Conservation (phyloP, 2,329 filamentous ascomycete species). For the Stagonosporopsis cucurbitacearum region DNA sequence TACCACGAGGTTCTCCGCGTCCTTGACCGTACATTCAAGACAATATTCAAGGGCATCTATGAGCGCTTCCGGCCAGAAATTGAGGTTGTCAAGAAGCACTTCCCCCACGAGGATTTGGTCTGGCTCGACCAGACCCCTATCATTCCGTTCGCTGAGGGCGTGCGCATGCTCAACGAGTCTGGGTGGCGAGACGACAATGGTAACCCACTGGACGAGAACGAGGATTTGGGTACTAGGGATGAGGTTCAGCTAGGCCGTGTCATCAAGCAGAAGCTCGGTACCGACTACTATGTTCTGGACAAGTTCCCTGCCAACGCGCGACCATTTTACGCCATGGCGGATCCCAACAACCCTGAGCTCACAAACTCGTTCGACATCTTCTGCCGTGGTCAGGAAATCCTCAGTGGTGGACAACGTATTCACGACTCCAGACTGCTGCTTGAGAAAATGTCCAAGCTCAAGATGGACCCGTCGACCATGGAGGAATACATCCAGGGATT, state of each 20-base stretch:
- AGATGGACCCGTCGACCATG: constrained; percentile 82
- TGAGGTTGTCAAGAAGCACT: constrained; percentile 79
- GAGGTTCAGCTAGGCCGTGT: constrained; percentile 86
- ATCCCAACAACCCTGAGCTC: constrained; percentile 71
- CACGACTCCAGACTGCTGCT: constrained; percentile 78
- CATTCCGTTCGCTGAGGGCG: constrained; percentile 78
- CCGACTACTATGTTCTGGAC: constrained; percentile 93
- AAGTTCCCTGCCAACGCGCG: constrained; percentile 86
- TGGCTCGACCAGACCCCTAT: constrained; percentile 87
- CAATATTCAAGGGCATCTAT: constrained; percentile 76
- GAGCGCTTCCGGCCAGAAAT: constrained; percentile 73
- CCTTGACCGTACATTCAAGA: constrained; percentile 81
- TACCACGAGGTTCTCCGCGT: constrained; percentile 86
- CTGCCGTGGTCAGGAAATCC: constrained; percentile 88
- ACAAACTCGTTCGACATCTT: constrained; percentile 98
- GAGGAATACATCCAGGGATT: constrained; percentile 90
- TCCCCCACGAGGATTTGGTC: constrained; percentile 84
- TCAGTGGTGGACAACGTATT: constrained; percentile 91
- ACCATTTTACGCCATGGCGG: constrained; percentile 91
- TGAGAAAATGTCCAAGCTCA: constrained; percentile 75
- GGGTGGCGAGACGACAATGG: constrained; percentile 81
- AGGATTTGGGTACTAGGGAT: constrained; percentile 84
- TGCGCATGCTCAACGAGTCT: constrained; percentile 79
- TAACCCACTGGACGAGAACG: constrained; percentile 70
- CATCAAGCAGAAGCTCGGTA: constrained; percentile 83